Base-by-base conservation (phyloP, 2,329 filamentous ascomycete genomes). In the Rhynchosporium secalis region DNA sequence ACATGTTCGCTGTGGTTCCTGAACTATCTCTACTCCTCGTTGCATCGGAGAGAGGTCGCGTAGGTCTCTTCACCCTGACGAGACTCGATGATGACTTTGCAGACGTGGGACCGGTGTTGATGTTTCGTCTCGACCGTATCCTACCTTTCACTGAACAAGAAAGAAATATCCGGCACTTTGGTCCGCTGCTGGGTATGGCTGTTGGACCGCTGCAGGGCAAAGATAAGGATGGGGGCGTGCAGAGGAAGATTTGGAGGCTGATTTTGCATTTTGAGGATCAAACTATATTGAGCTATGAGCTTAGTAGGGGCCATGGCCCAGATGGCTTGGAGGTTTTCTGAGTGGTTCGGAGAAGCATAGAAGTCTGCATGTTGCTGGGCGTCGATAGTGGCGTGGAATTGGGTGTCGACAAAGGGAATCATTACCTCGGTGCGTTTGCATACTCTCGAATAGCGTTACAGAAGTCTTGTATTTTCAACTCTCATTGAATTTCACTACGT, bases 241-340 rank as follows among this genome's bases (percentile, higher is more conserved):
- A 55, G 28, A 57, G 48, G 31, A 78, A 79, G 66, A 79, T 83
- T 62, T 92, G 87, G 80, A 78, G 88, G 62, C 68, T 94, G 62
- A 82, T 94, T 72, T 75, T 93, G 74, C 86, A 90, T 72, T 93
- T 88, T 72, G 81, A 82, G 62, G 86, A 92, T 74, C 86, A 90
- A 69, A 83, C 83, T 1, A 81, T 93, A 33, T 71, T 91, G 66
- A 87, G 83, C 62, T 93, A 92, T 76, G 86, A 91, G 73, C 74
- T 92, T 59, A 78, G 75, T 49, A 77, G 81, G 31, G 75, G 78
- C 49, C 73, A 74, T 46, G 62, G 67, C 15, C 3, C 8, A 20
- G 69, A 72, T 56, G 67, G 63, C 38, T 68, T 77, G 61, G 58
- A 57, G 49, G 45, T 65, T 49, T 63, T 67, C 62, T 73, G 62